Base-by-base conservation (phyloP, 805 yeast genomes). In the Ogataea zsoltii region DNA sequence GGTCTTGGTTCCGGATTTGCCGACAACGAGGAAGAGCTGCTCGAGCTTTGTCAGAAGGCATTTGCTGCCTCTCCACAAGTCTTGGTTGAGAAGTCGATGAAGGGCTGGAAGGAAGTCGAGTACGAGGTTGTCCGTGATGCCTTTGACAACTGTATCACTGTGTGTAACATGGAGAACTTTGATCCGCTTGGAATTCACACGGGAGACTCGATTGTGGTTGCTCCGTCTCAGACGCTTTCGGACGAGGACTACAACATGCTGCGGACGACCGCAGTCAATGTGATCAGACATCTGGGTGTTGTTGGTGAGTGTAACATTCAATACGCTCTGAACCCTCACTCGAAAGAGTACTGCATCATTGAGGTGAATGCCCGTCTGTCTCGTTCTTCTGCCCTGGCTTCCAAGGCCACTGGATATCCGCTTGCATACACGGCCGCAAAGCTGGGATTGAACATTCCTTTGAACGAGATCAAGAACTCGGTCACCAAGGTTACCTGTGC, bases 251-350 rank as follows among this genome's bases (percentile, higher is more conserved):
- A 91, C 74, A 88, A 92, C 73, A 94, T 94, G 98, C 78, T 92
- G 65, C 83, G 99, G 74, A 86, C 97, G 41, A 89, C 99, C 37
- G 99, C 99, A 38, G 94, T 94, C 57, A 94, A 92, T 54, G 96
- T 92, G 53, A 94, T 92, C 58, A 84, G 98, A 70, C 99, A 92
- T 66, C 76, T 92, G 61, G 98, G 98, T 61, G 99, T 92, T 65
- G 98, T 92, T 65, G 99, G 99, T 76, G 99, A 92, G 75, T 92
- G 99, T 78, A 92, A 92, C 74, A 89, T 92, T 62, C 99, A 92
- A 71, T 92, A 92, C 65, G 97, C 98, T 42, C 77, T 92, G 65
- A 87, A 92, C 65, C 98, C 99, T 49, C 79, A 83, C 70, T 84
- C 95, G 49, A 85, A 88, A 69, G 98, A 94, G 63, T 92, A 92